Evolutionary conservation across 169 alveolate genomes (phyloP), one percentile per base, ranked within the genome.

Genomic region (Miamiensis avidus): DNA sequence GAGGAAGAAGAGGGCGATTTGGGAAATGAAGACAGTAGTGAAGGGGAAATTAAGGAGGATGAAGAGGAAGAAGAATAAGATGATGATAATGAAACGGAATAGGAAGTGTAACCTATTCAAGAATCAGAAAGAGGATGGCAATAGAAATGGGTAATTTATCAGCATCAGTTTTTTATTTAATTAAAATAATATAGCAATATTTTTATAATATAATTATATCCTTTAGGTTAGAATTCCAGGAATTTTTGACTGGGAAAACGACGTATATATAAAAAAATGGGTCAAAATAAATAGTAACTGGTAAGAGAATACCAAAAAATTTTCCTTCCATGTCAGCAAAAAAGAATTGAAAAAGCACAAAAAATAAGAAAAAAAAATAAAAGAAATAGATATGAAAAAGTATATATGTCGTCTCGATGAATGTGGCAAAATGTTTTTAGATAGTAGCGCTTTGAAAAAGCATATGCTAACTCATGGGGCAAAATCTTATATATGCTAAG

Each of bases 371-470:
- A n/a, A 72, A 1, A 28, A 79, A 79, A 31, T 33, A 79, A 72
- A 33, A n/a, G 73, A 29, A 49, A 34, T 29, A 29, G 65, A 65
- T 1, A 64, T 75, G 81, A 86, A 86, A 86, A 88, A 84, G 75
- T 90, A 90, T 83, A 85, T 81, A 73, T 92, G 96, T 82, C 89
- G 84, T 64, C 84, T 91, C 25, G 97, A 91, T 78, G 84, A 86
- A 76, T 95, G 97, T 65, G 93, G 93, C 25, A 95, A 95, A 89
- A 89, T 89, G 27, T 95, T 93, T 89, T 78, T 81, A 78, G 97
- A 95, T 85, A 69, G 91, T 1, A 91, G 93, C 20, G 87, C 97
- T 4, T 82, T 95, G 73, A 91, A 93, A 78, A 93, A 93, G 75
- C 96, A 93, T 75, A 86, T 89, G 74, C 89, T 87, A 32, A 90